Evolutionary conservation across 768 basidiomycete species (phyloP).

Genomic region (Russula lepida): DNA sequence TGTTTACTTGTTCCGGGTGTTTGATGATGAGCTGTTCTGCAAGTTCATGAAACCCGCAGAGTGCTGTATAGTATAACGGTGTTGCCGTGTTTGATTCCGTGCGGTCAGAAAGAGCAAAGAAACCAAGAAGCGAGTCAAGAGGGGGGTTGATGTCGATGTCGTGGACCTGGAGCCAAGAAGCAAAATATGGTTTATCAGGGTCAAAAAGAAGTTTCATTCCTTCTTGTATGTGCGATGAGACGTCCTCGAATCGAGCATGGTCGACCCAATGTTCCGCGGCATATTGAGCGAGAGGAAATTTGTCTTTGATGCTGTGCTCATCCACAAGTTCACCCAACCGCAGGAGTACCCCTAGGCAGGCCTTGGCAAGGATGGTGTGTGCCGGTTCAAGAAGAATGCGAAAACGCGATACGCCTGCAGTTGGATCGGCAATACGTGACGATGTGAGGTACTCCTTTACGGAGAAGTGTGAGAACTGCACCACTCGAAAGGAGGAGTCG

Average conservation of each 20-base stretch:
- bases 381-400: not conserved
- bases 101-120: not conserved
- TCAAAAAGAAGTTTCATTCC: not conserved
- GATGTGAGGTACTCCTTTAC: not conserved
- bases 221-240: not conserved
- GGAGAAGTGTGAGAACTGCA: constrained; percentile 1
- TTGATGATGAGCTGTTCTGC: not conserved
- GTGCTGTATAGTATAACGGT: not conserved
- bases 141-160: not conserved
- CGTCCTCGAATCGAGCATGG: not conserved
- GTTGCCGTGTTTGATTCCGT: not conserved
- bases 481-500: no score
- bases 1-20: not conserved
- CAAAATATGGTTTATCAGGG: not conserved
- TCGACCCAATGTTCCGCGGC: not conserved
- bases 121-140: accelerated
- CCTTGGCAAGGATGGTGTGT: not conserved
- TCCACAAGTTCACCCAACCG: not conserved
- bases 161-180: not conserved
- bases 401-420: not conserved
- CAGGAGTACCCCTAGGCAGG: not conserved
- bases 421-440: not conserved
- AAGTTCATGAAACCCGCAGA: not conserved
- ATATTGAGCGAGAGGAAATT: not conserved
- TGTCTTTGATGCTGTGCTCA: no score